Base-by-base conservation (phyloP, 371 early-diverging fungal genomes). In the Syncephalastrum contaminatum region DNA sequence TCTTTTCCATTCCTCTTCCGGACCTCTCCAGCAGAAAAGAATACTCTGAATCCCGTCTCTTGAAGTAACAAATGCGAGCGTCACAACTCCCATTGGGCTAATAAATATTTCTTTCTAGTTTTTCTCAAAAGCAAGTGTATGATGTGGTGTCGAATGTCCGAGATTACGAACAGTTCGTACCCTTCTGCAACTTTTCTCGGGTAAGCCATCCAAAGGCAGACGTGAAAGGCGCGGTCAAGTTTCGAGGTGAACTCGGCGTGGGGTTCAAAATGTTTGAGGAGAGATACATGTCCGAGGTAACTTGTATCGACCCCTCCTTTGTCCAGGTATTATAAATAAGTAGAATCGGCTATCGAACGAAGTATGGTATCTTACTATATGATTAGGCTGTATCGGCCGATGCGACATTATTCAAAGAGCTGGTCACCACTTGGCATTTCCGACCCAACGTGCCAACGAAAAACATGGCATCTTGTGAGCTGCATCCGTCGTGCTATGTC, bases 221-320 rank as follows among this genome's bases (percentile, higher is more conserved):
- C 15, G 51, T 65, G 12, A 41, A 49, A 13, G 49, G 55, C 12
- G 22, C 36, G 19, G 30, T 24, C 12, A 36, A 46, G 25, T 74
- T 87, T 77, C 64, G 80, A 10, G 94, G 91, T 5, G 89, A 89
- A 53, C 68, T 93, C 7, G 84, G 81, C 0, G 83, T 93, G 6
- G 92, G 92, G 0, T 93, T 91, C 70, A 73, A 82, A 18, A 68
- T 83, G 3, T 79, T 90, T 43, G 75, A 80, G 54, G 94, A 93
- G 53, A 75, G 72, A n/a, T 93, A 93, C 58, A 83, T 82, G 48
- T 88, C 89, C 13, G 75, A 72, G 25, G 93, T 93, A 12, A 86
- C 85, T 6, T 88, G 87, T 56, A 66, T 81, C 15, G 75, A 75
- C 18, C 83, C 84, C 2, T 50, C 53, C 44, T 56, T 70, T 18